These are phyloP conservation scores for Metschnikowia lunata DNA, from an alignment of 805 yeast species.

Conservation along the genomic window DNA sequence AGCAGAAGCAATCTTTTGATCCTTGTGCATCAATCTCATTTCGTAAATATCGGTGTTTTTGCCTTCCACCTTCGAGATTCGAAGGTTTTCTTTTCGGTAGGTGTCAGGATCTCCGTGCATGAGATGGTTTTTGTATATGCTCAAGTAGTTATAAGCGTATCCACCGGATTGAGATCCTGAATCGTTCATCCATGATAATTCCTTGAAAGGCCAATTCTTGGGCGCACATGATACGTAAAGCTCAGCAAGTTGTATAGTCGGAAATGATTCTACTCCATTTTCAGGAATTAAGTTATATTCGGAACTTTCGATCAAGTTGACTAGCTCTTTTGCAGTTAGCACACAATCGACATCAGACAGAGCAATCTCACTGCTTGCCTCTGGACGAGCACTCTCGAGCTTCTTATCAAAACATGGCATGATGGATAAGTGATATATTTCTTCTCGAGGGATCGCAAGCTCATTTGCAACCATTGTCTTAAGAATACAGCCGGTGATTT, in stretches of 20 bases:
- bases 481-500: slow-evolving; percentile 77
- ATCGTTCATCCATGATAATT: slow-evolving; percentile 66
- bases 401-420: slow-evolving; percentile 99
- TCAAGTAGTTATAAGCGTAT: slow-evolving; percentile 67
- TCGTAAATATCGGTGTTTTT: slow-evolving; percentile 77
- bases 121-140: slow-evolving; percentile 29
- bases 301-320: slow-evolving; percentile 63
- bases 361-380: slow-evolving; percentile 21
- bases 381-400: slow-evolving; percentile 87
- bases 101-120: slow-evolving; percentile 14
- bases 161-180: slow-evolving; percentile 88
- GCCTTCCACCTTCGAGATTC: slow-evolving; percentile 48
- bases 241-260: slow-evolving; percentile 9
- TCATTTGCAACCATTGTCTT: slow-evolving; percentile 47
- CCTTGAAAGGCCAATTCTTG: slow-evolving; percentile 53
- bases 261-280: slow-evolving; percentile 2
- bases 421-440: slow-evolving; percentile 74
- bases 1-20: slow-evolving; percentile 44
- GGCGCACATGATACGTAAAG: slow-evolving; percentile 46
- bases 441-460: slow-evolving; percentile 24
- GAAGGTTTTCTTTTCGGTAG: slow-evolving; percentile 18
- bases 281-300: slow-evolving; percentile 27
- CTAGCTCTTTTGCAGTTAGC: slow-evolving; percentile 81
- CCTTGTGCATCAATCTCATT: slow-evolving; percentile 46
- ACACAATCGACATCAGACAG: slow-evolving; percentile 83